Evolutionary conservation across 805 yeast genomes (phyloP).

Genomic region (Candida jianshihensis): DNA sequence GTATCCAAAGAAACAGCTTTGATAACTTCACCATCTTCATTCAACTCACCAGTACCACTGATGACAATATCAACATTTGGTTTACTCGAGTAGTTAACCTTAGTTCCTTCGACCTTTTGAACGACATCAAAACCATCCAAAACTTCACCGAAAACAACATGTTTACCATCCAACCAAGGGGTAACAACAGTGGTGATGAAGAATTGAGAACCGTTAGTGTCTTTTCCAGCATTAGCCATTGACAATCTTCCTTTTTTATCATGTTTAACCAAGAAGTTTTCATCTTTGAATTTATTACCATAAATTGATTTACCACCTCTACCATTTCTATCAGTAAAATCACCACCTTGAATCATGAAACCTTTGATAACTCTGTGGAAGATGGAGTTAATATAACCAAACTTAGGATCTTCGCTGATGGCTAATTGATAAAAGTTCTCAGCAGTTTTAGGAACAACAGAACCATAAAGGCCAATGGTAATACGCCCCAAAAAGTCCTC

Average conservation of each 20-base stretch:
- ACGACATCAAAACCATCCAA: conserved; percentile 55
- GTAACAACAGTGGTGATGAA: conserved; percentile 90
- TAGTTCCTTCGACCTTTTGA: conserved; percentile 61
- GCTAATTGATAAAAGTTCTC: conserved; percentile 82
- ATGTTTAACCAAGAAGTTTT: conserved; percentile 61
- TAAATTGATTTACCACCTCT: conserved; percentile 72
- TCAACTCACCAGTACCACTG: conserved; percentile 64
- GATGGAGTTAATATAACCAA: conserved; percentile 54
- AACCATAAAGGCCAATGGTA: conserved; percentile 82
- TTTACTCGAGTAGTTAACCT: conserved; percentile 62
- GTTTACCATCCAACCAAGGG: conserved; percentile 86
- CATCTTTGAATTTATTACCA: conserved; percentile 62
- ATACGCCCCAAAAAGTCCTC: conserved; percentile 73
- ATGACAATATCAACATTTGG: conserved; percentile 65
- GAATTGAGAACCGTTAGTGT: conserved; percentile 91
- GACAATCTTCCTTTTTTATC: conserved; percentile 63
- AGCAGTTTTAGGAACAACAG: conserved; percentile 79
- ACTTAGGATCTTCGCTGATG: conserved; percentile 63
- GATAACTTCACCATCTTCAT: conserved; percentile 24
- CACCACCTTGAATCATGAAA: conserved; percentile 81
- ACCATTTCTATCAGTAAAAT: conserved; percentile 63
- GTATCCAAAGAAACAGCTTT: conserved; percentile 15
- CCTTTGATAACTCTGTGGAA: conserved; percentile 70
- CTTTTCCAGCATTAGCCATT: conserved; percentile 75
- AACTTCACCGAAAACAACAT: conserved; percentile 94